Evolutionary conservation across 2,329 filamentous ascomycete genomes (phyloP), one percentile per base, ranked within the genome.

Genomic region (Tolypocladium amazonense): DNA sequence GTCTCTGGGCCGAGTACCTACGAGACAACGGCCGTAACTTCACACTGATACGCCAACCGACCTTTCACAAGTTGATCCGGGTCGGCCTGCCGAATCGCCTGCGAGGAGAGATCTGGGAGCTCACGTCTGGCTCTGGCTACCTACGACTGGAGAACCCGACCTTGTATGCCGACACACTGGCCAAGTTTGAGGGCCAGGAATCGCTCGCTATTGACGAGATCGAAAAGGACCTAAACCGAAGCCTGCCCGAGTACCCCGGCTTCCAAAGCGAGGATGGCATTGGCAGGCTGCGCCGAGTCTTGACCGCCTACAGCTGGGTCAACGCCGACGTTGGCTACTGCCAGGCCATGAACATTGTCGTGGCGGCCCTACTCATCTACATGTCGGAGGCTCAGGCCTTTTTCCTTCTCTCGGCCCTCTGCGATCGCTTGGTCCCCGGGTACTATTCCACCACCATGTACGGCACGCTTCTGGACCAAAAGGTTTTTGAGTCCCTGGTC

Each of bases 361-460:
- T 97, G 59, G 94, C 94, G 23, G 94, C 94, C n/a, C 78, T 99
- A 60, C 82, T 99, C 67, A 99, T 99, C 79, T 97, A 97, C 78
- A 96, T 96, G 86, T 97, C 92, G 11, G 94, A 99, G 75, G 76
- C 88, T 0, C 94, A 99, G 75, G 94, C 94, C 1, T 99, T 97
- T 76, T 99, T 94, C 73, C 80, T 97, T 9, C 83, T 99, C 52
- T 96, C 92, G 1, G 83, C 93, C 1, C 81, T 99, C 20, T 99
- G 94, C 77, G 93, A 97, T 72, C 88, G 93, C 55, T 80, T 99
- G 2, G 84, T 97, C 4, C 94, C 94, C 0, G 94, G 94, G 5
- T 99, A 99, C 77, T 99, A 99, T 74, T 97, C 93, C 6, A 95
- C 89, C 23, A 99, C 95, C 65, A 99, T 99, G 94, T 99, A 99